Conservation (phyloP, 2,329 filamentous ascomycete species). For the Aureobasidium sp. region DNA sequence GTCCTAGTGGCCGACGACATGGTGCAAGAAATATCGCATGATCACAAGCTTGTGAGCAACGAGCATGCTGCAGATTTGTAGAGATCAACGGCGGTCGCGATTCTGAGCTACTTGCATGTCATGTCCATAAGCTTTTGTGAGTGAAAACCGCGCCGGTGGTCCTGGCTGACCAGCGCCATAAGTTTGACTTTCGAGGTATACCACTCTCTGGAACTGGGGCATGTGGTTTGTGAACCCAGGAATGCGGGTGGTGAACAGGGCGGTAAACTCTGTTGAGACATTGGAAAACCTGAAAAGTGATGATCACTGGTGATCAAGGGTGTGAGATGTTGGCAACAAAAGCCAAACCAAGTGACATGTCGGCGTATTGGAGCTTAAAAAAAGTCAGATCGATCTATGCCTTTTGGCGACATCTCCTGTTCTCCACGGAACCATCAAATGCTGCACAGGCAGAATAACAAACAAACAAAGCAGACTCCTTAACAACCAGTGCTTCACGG, state of each 20-base stretch:
- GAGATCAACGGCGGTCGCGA: neutral
- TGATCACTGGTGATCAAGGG: neutral
- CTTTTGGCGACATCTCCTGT: neutral
- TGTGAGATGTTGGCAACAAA: neutral
- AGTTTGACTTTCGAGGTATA: neutral
- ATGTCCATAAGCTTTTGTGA: conserved; percentile 3
- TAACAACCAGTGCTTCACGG: neutral
- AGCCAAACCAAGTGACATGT: neutral
- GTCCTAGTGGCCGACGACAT: neutral
- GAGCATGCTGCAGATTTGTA: neutral
- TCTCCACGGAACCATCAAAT: neutral
- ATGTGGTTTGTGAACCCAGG: neutral
- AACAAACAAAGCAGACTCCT: neutral
- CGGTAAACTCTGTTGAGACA: neutral
- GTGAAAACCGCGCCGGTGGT: neutral
- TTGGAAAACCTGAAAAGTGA: neutral
- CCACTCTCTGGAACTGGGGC: neutral
- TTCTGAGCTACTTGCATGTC: neutral
- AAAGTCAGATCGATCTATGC: neutral
- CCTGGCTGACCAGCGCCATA: neutral
- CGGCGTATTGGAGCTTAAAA: neutral
- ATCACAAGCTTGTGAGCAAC: neutral
- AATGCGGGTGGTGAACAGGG: conserved; percentile 1
- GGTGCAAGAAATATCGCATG: neutral
- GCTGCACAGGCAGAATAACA: neutral